Percentiles rank a stretch among this genome's conserved stretches.
phyloP scores from a whole-genome alignment of 331 rosid species.

The Pyrus hybrid region DNA sequence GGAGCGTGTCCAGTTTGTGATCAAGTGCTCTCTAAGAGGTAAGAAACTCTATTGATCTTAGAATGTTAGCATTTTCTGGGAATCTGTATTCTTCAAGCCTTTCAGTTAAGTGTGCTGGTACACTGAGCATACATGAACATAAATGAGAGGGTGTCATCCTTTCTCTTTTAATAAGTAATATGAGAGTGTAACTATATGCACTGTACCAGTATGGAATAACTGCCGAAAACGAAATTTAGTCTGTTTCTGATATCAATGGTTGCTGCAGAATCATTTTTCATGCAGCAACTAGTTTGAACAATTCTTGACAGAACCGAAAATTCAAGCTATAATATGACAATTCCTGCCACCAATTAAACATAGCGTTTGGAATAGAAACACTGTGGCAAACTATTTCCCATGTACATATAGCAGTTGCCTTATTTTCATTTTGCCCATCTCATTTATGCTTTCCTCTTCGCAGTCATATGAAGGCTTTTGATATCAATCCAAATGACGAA shows the following conservation, averaged over 20 bases:
- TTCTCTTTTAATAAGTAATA: background rate
- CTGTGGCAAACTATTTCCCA: background rate
- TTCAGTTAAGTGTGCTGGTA: background rate
- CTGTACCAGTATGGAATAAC: background rate
- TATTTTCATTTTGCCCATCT: constrained; percentile 16
- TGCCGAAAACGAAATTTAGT: background rate
- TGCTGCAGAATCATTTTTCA: background rate
- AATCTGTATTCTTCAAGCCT: background rate
- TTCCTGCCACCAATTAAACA: constrained; percentile 4
- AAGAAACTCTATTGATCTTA: constrained; percentile 5
- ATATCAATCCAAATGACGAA: constrained; percentile 88
- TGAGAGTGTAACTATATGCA: background rate
- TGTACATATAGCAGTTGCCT: background rate
- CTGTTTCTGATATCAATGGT: background rate
- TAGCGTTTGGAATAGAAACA: constrained; percentile 4
- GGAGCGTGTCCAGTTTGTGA: constrained; percentile 96
- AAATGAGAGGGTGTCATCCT: background rate
- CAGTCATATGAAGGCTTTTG: constrained; percentile 97
- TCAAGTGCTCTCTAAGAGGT: constrained; percentile 99
- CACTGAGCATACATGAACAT: background rate
- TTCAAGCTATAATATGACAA: background rate
- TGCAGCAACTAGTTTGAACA: background rate
- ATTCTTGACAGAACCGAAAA: background rate
- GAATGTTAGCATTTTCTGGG: background rate
- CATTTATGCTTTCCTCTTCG: constrained; percentile 27